phyloP scores from a whole-genome alignment of 371 early-diverging fungal genomes.

The Dichotomocladium elegans region DNA sequence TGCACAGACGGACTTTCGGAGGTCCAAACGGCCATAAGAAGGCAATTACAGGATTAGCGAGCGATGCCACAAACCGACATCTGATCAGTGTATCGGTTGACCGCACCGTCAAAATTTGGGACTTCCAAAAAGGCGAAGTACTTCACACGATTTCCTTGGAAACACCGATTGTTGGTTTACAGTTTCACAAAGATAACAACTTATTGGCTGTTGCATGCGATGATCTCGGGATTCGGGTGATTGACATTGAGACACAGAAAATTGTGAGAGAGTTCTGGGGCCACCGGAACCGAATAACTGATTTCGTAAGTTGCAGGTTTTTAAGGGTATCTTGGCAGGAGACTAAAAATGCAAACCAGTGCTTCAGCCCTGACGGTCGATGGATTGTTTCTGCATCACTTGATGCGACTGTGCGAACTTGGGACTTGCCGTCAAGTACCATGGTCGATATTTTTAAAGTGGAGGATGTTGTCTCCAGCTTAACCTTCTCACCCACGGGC shows the following conservation, averaged over 20 bases:
- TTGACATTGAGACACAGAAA: constrained; percentile 79
- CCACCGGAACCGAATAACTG: constrained; percentile 83
- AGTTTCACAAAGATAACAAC: constrained; percentile 68
- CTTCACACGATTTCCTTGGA: constrained; percentile 64
- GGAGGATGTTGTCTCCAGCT: constrained; percentile 73
- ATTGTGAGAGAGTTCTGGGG: constrained; percentile 89
- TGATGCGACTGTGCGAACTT: constrained; percentile 88
- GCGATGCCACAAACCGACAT: constrained; percentile 70
- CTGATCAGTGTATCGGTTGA: constrained; percentile 82
- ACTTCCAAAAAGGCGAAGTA: constrained; percentile 64
- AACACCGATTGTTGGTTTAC: constrained; percentile 64
- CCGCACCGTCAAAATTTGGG: constrained; percentile 81
- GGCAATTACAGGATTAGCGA: constrained; percentile 74
- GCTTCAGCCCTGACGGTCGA: constrained; percentile 89
- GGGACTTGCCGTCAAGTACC: constrained; percentile 92
- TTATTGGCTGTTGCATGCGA: constrained; percentile 82
- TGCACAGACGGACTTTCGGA: constrained; percentile 62
- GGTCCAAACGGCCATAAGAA: constrained; percentile 72
- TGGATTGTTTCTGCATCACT: constrained; percentile 84
- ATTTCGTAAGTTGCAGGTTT: constrained; percentile 64
- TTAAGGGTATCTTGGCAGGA: neutral
- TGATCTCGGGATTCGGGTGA: constrained; percentile 79
- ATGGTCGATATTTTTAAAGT: constrained; percentile 82
- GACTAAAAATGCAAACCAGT: constrained; percentile 22
- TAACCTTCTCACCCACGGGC: constrained; percentile 86